A percentile compares a stretch with the other conserved stretches of the same genome.
Evolutionary conservation across 305 asterid species (phyloP).

Genomic region (Solanum hybrid): DNA sequence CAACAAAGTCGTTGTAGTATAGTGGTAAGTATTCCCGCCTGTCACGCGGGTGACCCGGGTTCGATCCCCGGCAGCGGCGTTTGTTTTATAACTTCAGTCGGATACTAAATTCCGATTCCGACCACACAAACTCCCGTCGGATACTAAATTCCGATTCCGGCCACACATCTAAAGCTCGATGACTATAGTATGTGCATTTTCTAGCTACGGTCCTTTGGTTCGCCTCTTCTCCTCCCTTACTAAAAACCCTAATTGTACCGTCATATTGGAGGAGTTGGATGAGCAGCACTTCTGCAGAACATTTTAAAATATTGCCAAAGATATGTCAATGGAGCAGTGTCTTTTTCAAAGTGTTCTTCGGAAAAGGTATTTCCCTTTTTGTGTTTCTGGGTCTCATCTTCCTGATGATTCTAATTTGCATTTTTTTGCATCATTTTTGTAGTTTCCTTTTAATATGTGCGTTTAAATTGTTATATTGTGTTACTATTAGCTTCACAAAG

Average conservation of each 20-base stretch:
- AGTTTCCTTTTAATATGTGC: not conserved
- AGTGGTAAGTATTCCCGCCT: constrained; percentile 42
- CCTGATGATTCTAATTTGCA: not conserved
- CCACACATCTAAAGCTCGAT: not conserved
- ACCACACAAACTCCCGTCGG: not conserved
- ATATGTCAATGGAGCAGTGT: not conserved
- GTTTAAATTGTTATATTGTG: too few relatives aligned
- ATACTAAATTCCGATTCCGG: not conserved
- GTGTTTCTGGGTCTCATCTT: not conserved
- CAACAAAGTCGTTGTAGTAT: constrained; percentile 32
- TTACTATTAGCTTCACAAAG: not conserved
- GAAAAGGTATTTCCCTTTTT: not conserved
- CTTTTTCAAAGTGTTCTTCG: not conserved
- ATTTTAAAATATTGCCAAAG: not conserved
- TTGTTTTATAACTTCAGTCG: too few relatives aligned
- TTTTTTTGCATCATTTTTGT: not conserved
- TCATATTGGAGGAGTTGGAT: not conserved
- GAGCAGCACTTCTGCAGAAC: not conserved
- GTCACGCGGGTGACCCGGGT: constrained; percentile 46
- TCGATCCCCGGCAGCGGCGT: constrained; percentile 42
- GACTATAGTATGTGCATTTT: not conserved
- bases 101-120: not conserved
- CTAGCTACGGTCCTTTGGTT: not conserved
- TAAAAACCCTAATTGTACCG: not conserved
- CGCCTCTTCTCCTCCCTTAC: not conserved